Conservation (phyloP, 2,329 filamentous ascomycete genomes). For the Fusarium sp. region DNA sequence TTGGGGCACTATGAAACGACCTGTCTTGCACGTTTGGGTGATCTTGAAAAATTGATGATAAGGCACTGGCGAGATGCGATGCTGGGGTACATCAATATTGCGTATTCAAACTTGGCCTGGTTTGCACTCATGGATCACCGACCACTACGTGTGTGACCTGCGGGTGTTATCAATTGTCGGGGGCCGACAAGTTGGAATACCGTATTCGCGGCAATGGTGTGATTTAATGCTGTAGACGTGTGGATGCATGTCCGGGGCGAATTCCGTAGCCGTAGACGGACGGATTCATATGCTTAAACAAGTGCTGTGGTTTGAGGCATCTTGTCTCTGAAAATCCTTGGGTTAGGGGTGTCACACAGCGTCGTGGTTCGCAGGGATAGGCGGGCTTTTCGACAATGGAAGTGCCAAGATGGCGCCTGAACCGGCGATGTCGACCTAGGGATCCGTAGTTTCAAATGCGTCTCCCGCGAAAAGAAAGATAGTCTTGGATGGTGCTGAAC, state of each 20-base stretch:
- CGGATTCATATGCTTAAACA: slow-evolving; percentile 27
- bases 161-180: slow-evolving; percentile 13
- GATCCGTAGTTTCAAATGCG: slow-evolving; percentile 8
- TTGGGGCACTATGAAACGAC: slow-evolving; percentile 34
- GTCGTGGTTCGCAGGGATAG: slow-evolving; percentile 23
- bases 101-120: neutral
- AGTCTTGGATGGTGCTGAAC: slow-evolving; percentile 19
- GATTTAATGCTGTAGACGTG: slow-evolving; percentile 27
- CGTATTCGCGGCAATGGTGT: slow-evolving; percentile 33
- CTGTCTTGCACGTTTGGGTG: slow-evolving; percentile 10
- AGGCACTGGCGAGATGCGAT: neutral
- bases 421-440: slow-evolving; percentile 7
- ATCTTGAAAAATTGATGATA: slow-evolving; percentile 4
- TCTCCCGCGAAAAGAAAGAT: slow-evolving; percentile 5
- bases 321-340: slow-evolving; percentile 19
- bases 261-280: slow-evolving; percentile 25
- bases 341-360: slow-evolving; percentile 32
- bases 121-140: slow-evolving; percentile 12
- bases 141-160: slow-evolving; percentile 17
- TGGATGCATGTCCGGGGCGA: slow-evolving; percentile 37
- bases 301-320: slow-evolving; percentile 24
- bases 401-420: slow-evolving; percentile 26
- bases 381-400: slow-evolving; percentile 33
- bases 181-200: slow-evolving; percentile 25
- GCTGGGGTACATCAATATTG: neutral